Base-by-base conservation (phyloP, 2,329 filamentous ascomycete genomes). In the Cordyceps farinosa region DNA sequence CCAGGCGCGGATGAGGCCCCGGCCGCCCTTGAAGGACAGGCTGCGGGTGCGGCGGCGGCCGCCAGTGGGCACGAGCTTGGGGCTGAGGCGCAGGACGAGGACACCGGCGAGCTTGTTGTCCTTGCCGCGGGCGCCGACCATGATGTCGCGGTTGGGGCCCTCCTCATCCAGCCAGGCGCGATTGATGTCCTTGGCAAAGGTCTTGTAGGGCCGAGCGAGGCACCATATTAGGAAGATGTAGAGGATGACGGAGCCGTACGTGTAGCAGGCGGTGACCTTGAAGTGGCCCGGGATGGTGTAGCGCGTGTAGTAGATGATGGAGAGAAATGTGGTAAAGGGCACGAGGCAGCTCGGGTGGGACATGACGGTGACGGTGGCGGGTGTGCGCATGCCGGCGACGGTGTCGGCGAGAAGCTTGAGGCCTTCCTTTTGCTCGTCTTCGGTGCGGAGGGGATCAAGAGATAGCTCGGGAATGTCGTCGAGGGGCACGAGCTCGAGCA, bases 1-100 rank as follows among this genome's bases (percentile, higher is more conserved):
- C 92, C 92, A 97, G 1, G 90, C 92, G 34, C 90, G 85, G 63
- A 97, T 88, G 54, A 92, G 79, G 9, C 88, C 90, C 66, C 83
- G 84, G 59, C 88, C 89, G 42, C 87, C 85, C 67, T 79, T 80
- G 68, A 79, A 61, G 70, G 55, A 54, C 11, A 61, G 53, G 52
- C 56, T 61, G 61, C 47, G 78, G 77, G 64, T 74, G 61, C 74
- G 73, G 27, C 69, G 69, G 34, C 65, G 69, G 59, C 69, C 67
- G 34, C 66, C 62, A 34, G 60, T 64, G 69, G 64, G 68, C 64
- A 68, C 67, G 29, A 68, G 67, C 61, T 65, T 71, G 27, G 80
- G 78, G 68, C 89, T 84, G 70, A 91, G 84, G 13, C 87, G 84
- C 59, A 96, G 74, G 4, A 95, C 83, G 29, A 91, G 73, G 0